Percentiles rank a stretch among this genome's conserved stretches.
phyloP scores from a whole-genome alignment of 176 grass and related monocot species.

The Musa itinerans region DNA sequence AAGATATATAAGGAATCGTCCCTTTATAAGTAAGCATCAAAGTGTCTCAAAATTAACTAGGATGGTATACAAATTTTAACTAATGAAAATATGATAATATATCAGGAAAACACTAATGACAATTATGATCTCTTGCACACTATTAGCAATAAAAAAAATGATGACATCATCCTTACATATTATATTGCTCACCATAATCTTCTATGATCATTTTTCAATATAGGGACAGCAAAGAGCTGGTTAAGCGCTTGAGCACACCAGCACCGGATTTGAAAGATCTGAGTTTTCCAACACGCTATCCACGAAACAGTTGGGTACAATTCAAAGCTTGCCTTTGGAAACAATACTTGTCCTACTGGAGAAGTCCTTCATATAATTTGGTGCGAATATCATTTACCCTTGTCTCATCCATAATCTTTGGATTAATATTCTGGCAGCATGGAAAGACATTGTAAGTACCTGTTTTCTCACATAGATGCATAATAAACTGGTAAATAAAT shows the following conservation, averaged over 20 bases:
- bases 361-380: constrained; percentile 66
- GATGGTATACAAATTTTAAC: neutral
- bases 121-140: neutral
- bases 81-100: neutral
- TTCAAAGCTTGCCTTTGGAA: constrained; percentile 84
- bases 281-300: constrained; percentile 41
- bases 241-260: constrained; percentile 35
- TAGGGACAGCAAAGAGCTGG: constrained; percentile 50
- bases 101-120: neutral
- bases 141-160: neutral
- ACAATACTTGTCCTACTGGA: constrained; percentile 71
- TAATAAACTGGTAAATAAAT: neutral
- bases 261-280: constrained; percentile 32
- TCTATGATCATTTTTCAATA: constrained; percentile 9
- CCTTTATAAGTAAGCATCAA: constrained; percentile 33
- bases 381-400: constrained; percentile 43
- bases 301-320: constrained; percentile 50
- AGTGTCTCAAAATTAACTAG: neutral
- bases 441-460: constrained; percentile 50
- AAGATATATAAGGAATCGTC: constrained; percentile 52
- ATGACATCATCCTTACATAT: neutral
- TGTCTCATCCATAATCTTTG: constrained; percentile 9
- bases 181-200: neutral
- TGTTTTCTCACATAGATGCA: neutral
- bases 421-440: constrained; percentile 43